Base-by-base conservation (phyloP, 495 filamentous ascomycete genomes). In the Aspergillus nanangensis region DNA sequence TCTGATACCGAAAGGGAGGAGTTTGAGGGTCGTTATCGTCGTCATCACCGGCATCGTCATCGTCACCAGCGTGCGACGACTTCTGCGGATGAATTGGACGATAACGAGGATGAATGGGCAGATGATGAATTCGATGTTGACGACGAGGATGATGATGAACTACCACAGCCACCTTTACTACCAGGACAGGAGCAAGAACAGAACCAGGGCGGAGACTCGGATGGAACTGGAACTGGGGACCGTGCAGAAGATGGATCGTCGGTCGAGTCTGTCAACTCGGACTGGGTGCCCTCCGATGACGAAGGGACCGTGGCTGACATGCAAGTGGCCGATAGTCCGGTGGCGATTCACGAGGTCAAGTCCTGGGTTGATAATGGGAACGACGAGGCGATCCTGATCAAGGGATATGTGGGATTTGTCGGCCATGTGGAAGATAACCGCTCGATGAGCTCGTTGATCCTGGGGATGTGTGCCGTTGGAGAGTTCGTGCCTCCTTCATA, bases 361-460 rank as follows among this genome's bases (percentile, higher is more conserved):
- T 18, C 36, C 19, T 37, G 21, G 21, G 25, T 34, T 3, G 20
- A 15, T 8, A 15, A 17, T 21, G 22, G 17, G 5, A 18, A 17
- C 19, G 37, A 29, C 10, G 0, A 37, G 37, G 34, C 38, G 17
- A 4, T 31, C 10, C 17, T 35, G 25, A 17, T 41, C 5, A 29
- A 32, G 9, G 51, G 45, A 19, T 49, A 41, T 33, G 33, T 53
- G 11, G 51, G 45, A 18, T 53, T 53, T 15, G 51, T 53, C n/a
- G 51, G 51, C n/a, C 51, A 53, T 25, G 36, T 48, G 22, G 51
- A 48, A 17, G 51, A 53, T 42, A 49, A 45, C 20, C 51, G 41
- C 10, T 48, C 45, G 5, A 42, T 53, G 45, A 42, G 34, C 13
- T 36, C 35, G n/a, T 38, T 53, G 51, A 53, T 53, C 18, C 20